phyloP scores from a whole-genome alignment of 192 early-diverging fungal genomes.

The Mortierella antarctica region DNA sequence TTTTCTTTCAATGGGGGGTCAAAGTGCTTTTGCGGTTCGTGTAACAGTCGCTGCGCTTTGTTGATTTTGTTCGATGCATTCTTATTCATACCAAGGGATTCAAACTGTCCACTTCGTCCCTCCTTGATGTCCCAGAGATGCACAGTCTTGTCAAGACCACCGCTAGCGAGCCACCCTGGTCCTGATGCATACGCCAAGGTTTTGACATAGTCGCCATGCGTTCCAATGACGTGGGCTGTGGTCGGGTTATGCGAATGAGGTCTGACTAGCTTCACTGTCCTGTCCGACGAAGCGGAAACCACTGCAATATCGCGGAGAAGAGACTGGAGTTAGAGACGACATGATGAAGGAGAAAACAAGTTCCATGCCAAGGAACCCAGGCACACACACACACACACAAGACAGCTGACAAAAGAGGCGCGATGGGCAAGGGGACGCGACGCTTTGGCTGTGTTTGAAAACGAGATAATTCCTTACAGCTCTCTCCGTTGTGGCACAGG shows the following conservation, averaged over 20 bases:
- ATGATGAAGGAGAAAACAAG: neutral
- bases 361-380: neutral
- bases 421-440: no score
- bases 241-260: slow-evolving; percentile 65
- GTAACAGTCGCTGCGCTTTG: neutral
- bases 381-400: no score
- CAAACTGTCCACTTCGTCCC: slow-evolving; percentile 58
- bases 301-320: slow-evolving; percentile 55
- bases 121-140: slow-evolving; percentile 91
- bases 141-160: slow-evolving; percentile 90
- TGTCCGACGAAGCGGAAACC: slow-evolving; percentile 91
- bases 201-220: slow-evolving; percentile 94
- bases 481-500: slow-evolving; percentile 71
- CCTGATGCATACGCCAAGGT: slow-evolving; percentile 81
- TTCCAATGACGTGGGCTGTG: slow-evolving; percentile 73
- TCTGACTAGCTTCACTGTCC: slow-evolving; percentile 84
- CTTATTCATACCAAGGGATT: slow-evolving; percentile 45
- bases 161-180: slow-evolving; percentile 85
- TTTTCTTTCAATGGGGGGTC: neutral
- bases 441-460: neutral
- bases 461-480: slow-evolving; percentile 56
- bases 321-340: neutral
- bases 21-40: neutral
- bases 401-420: no score
- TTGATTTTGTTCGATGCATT: slow-evolving; percentile 15